Percentiles rank a stretch among this genome's conserved stretches.
Conservation (phyloP, 768 basidiomycete species). For the Collybiopsis confluens region DNA sequence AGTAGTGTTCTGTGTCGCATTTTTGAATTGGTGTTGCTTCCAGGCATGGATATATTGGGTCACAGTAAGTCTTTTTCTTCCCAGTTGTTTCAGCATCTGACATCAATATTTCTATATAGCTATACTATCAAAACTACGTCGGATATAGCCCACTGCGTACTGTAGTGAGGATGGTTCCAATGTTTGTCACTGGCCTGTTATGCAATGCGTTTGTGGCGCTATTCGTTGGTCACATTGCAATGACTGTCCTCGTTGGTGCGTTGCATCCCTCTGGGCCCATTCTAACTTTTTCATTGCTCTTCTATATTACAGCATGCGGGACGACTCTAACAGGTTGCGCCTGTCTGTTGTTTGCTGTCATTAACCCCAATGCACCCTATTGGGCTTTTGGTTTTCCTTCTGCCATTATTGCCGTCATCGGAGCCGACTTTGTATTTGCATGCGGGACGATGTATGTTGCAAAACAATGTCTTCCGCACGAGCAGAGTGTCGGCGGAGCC, state of each 20-base stretch:
- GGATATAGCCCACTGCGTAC: slow-evolving; percentile 51
- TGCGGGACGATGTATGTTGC: slow-evolving; percentile 73
- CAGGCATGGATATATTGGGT: slow-evolving; percentile 43
- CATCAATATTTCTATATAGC: slow-evolving; percentile 28
- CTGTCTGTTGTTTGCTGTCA: slow-evolving; percentile 64
- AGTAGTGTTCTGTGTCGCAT: slow-evolving; percentile 59
- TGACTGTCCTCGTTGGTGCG: slow-evolving; percentile 57
- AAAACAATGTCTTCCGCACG: slow-evolving; percentile 58
- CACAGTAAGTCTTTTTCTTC: slow-evolving; percentile 13
- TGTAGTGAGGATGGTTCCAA: slow-evolving; percentile 66
- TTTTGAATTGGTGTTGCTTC: slow-evolving; percentile 61
- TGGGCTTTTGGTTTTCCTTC: slow-evolving; percentile 79
- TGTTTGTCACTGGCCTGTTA: slow-evolving; percentile 59
- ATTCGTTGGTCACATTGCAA: slow-evolving; percentile 48
- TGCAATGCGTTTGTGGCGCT: slow-evolving; percentile 66
- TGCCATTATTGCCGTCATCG: slow-evolving; percentile 59
- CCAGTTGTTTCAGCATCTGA: background rate
- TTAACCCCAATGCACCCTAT: slow-evolving; percentile 50
- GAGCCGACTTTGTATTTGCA: slow-evolving; percentile 75
- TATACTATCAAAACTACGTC: slow-evolving; percentile 71
- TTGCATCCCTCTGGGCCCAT: background rate
- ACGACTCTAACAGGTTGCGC: slow-evolving; percentile 55
- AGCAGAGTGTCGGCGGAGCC: slow-evolving; percentile 74
- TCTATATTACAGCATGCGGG: slow-evolving; percentile 31
- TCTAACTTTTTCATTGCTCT: background rate